Base-by-base conservation (phyloP, 2,329 filamentous ascomycete genomes). In the Aspergillus candidus region DNA sequence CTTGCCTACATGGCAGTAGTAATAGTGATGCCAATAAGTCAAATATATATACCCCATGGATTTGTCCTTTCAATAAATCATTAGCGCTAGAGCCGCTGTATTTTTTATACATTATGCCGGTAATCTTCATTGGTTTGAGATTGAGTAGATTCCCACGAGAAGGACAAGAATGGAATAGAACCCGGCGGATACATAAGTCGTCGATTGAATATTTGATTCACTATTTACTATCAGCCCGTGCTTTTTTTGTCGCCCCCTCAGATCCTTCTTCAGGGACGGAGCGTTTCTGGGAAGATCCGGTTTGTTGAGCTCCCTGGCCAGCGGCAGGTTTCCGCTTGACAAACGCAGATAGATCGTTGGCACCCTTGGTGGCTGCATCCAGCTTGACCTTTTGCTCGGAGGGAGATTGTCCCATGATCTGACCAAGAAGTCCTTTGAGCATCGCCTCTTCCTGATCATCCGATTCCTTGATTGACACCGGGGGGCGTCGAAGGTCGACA, bases 301-400 rank as follows among this genome's bases (percentile, higher is more conserved):
- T 36, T 35, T 46, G 46, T 11, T 48, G 50, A 18, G 47, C 40
- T 33, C 40, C 32, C 18, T 52, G 53, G 13, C 37, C 46, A 32
- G 38, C 47, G 32, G 51, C 49, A 40, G 70, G 67, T 63, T 78
- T 78, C 57, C 72, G 77, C 48, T 77, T 77, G 5, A 83, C 75
- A 40, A 83, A 63, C 1, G 75, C 71, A 12, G 72, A 77, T 5
- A 84, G 65, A 58, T 84, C 80, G 38, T 76, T 83, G 6, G 80
- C 80, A 11, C 63, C 66, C 52, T 74, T 72, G 2, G 73, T 74
- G 10, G 72, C 78, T 49, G 79, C 73, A 15, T 76, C 73, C 17
- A 82, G 64, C 40, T 71, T 69, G 13, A 72, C 72, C 49, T 74
- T 71, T 54, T 79, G 73, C 37, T 76, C 72, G 2, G 67, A 68